Evolutionary conservation across 2,329 filamentous ascomycete species (phyloP), one percentile per base, ranked within the genome.

Genomic region (Aureobasidium sp.): DNA sequence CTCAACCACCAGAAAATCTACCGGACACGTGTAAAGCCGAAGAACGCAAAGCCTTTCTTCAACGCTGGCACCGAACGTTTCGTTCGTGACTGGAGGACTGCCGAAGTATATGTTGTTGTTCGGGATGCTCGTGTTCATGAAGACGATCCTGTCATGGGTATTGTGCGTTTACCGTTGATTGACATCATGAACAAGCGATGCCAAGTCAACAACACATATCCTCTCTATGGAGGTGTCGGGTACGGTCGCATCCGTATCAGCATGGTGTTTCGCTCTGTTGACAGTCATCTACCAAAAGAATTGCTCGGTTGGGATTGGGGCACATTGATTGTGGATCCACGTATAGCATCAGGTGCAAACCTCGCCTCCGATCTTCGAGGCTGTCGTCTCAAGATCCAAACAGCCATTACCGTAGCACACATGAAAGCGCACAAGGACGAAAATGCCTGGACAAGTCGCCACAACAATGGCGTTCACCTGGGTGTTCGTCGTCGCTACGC

Each of bases 21-120:
- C 70, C 82, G 78, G 60, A 87, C 85, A 2, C 73, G 86, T 14
- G 87, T 85, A 0, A 89, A 90, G 67, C 85, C 86, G 1, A 87
- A 88, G 69, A 88, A 88, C 57, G 77, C 81, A 0, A 88, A 87
- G 61, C 86, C 86, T 0, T 89, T 88, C 66, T 89, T 86, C 73
- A 89, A 89, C 58, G 85, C 86, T 2, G 83, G 83, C 5, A 86
- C 81, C 2, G 86, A 90, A 64, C 78, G 83, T 4, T 87, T 88
- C 58, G 75, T 89, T 34, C 74, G 79, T 11, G 81, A 89, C 63
- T 88, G 84, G 78, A 74, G 72, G 14, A 79, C 76, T 11, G 78
- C 82, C 1, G 84, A 88, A 63, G 73, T 88, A 27, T 83, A 86
- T 58, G 70, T 90, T 25, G 74, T 78, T 1, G 83, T 88, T 1